Evolutionary conservation across 352 stramenopile genomes (phyloP).

Genomic region (Globisporangium nodosum): DNA sequence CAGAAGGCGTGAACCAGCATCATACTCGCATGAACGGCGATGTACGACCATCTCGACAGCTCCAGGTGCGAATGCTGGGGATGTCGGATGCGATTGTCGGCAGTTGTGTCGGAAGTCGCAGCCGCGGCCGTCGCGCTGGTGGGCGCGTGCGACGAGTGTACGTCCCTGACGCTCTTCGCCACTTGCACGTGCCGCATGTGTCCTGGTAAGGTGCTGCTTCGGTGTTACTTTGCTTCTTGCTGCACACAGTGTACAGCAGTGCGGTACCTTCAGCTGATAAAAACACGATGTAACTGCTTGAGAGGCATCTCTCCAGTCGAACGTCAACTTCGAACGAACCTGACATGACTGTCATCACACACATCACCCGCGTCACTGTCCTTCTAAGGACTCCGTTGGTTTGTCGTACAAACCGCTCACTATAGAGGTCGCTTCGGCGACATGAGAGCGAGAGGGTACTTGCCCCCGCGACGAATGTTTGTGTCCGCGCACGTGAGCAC

Average conservation of each 20-base stretch:
- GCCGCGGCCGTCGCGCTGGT: not conserved
- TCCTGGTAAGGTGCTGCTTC: too few relatives aligned
- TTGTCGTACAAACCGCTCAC: not conserved
- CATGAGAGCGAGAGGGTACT: slow-evolving; percentile 14
- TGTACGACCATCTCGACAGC: not conserved
- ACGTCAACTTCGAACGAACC: too few relatives aligned
- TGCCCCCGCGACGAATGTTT: slow-evolving; percentile 5
- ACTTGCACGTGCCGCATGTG: not conserved
- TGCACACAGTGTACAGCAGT: too few relatives aligned
- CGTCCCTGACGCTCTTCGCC: not conserved
- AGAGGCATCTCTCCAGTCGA: too few relatives aligned
- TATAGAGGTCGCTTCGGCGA: slow-evolving; percentile 1
- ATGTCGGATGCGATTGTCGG: not conserved
- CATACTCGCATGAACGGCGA: not conserved
- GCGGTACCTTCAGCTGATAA: too few relatives aligned
- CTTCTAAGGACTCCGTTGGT: too few relatives aligned
- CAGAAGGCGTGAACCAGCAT: slow-evolving; percentile 6
- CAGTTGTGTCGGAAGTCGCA: not conserved
- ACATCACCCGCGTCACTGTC: too few relatives aligned
- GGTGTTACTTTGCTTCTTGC: too few relatives aligned
- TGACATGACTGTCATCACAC: too few relatives aligned
- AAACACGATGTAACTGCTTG: too few relatives aligned
- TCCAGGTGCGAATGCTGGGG: not conserved
- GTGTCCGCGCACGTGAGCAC: slow-evolving; percentile 19
- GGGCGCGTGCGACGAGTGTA: too few relatives aligned